These are phyloP conservation scores for Breynia disticha DNA, from an alignment of 441 rosid genomes.

Conservation along the genomic window DNA sequence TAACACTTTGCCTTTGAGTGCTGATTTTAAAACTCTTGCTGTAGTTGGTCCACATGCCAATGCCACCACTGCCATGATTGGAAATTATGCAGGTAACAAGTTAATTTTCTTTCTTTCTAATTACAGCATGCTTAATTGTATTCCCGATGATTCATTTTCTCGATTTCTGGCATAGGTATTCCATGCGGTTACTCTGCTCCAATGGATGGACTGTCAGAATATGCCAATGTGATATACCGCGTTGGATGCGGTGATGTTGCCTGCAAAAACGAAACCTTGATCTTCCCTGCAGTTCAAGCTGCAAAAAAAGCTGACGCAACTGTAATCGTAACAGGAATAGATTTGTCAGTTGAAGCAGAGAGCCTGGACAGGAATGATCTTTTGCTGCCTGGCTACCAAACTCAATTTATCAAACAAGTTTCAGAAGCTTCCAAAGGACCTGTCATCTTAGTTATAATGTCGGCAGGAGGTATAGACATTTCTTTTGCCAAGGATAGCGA, in stretches of 20 bases:
- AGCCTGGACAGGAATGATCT: slow-evolving; percentile 32
- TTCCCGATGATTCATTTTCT: too few relatives aligned
- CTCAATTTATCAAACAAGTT: slow-evolving; percentile 25
- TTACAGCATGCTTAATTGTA: too few relatives aligned
- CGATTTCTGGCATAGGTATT: slow-evolving; percentile 13
- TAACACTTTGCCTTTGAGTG: slow-evolving; percentile 1
- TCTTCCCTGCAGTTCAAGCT: slow-evolving; percentile 18
- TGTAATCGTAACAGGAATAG: slow-evolving; percentile 27
- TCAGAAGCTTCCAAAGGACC: slow-evolving; percentile 24
- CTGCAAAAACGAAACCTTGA: slow-evolving; percentile 17
- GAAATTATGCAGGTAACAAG: slow-evolving; percentile 53
- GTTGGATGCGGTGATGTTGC: slow-evolving; percentile 25
- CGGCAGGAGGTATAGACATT: slow-evolving; percentile 39
- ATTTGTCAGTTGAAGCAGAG: slow-evolving; percentile 30
- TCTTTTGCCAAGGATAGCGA: slow-evolving; percentile 21
- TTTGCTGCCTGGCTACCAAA: slow-evolving; percentile 35
- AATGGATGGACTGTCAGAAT: slow-evolving; percentile 27
- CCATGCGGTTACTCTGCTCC: slow-evolving; percentile 35
- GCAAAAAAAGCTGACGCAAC: slow-evolving; percentile 24
- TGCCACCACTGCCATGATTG: slow-evolving; percentile 32
- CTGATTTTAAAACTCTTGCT: slow-evolving; percentile 18
- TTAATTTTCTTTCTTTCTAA: too few relatives aligned
- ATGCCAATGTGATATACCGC: slow-evolving; percentile 8
- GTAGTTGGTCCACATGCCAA: slow-evolving; percentile 47
- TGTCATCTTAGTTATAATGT: slow-evolving; percentile 33